phyloP scores from a whole-genome alignment of 768 basidiomycete genomes.

The Russula ochroleuca region DNA sequence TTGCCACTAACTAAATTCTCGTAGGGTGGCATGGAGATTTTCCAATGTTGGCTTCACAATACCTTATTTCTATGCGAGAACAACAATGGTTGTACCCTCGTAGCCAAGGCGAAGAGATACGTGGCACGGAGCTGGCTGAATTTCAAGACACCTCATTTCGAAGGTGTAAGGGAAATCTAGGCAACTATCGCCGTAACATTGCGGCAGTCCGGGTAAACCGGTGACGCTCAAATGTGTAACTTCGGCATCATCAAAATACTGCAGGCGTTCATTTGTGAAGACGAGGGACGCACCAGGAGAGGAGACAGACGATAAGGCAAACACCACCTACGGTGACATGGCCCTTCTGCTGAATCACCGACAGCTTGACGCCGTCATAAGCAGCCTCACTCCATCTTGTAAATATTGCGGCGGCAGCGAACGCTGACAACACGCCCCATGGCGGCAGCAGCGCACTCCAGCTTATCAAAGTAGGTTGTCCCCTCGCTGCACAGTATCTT shows the following conservation, averaged over 20 bases:
- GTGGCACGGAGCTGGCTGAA: not conserved
- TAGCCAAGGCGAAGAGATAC: not conserved
- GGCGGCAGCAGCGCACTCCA: conserved; percentile 32
- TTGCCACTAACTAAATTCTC: not conserved
- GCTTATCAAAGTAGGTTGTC: conserved; percentile 23
- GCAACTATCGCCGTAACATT: conserved; percentile 6
- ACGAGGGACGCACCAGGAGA: conserved; percentile 8
- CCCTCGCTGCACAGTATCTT: conserved; percentile 41
- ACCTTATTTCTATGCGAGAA: not conserved
- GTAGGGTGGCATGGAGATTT: not conserved
- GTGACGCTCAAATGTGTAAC: conserved; percentile 5
- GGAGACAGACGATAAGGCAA: conserved; percentile 25
- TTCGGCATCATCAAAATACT: not conserved
- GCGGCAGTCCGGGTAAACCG: conserved; percentile 7
- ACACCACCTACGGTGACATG: conserved; percentile 32
- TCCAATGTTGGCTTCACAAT: not conserved
- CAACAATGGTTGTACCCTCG: not conserved
- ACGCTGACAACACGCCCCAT: conserved; percentile 29
- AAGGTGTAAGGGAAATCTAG: not conserved
- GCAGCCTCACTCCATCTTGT: conserved; percentile 31
- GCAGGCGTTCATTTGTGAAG: not conserved
- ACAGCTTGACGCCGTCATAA: conserved; percentile 24
- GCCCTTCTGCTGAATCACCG: conserved; percentile 29
- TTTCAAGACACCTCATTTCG: not conserved
- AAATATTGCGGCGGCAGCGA: conserved; percentile 29